Evolutionary conservation across 164 flowering plant species (phyloP), one percentile per base, ranked within the genome.

Genomic region (Pachysandra terminalis): DNA sequence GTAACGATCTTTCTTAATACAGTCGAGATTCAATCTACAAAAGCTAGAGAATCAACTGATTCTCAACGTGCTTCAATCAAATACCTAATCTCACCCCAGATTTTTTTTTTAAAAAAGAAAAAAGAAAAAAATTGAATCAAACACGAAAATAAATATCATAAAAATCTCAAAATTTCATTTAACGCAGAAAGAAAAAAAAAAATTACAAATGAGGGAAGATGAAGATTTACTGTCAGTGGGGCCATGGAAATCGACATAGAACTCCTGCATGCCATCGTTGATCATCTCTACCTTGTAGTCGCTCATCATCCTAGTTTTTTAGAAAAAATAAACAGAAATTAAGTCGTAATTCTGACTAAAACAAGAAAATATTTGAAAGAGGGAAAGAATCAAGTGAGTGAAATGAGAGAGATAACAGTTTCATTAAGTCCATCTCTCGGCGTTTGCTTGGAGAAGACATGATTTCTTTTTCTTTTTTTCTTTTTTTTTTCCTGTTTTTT

Each of bases 281-380:
- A 87, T 74, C 85, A 77, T 89, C 79, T 89, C 94, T 75, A 89
- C 94, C 70, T 84, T 85, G 74, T 89, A 85, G 68, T 89, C 89
- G 67, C 87, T 84, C 90, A 89, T 89, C 94, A 89, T 89, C 88
- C 94, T 89, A 73, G 14, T 63, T 32, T 9, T 54, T 19, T n/a
- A 55, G 27, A 22, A 67, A 58, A 35, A 56, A 9, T 24, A 64
- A 61, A 56, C 1, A 35, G 19, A 27, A 53, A 61, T 7, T 32
- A 52, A 72, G 22, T 67, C 49, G 10, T 32, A n/a, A n/a, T 32
- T 12, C 21, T 58, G 21, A 23, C 52, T 57, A 52, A 26, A 51
- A 35, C 5, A 62, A 48, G 9, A 49, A 22, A 60, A 59, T 19
- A 65, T 9, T 37, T 5, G 48, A 55, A 55, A 19, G 19, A 32